phyloP scores from a whole-genome alignment of 495 filamentous ascomycete species.

The Trichocladium uniseriatum region DNA sequence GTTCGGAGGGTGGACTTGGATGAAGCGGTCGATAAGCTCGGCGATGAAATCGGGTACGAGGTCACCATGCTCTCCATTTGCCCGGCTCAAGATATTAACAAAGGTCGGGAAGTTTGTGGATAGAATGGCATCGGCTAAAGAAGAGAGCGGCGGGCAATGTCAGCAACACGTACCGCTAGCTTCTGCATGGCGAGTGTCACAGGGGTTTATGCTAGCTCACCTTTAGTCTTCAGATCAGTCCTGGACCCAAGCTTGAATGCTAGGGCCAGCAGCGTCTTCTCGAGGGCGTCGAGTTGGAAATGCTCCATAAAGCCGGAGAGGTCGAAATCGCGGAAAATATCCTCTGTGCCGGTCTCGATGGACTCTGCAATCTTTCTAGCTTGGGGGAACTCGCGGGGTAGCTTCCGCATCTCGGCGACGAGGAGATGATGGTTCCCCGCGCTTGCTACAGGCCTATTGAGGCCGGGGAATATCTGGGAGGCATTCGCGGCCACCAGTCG shows the following conservation, averaged over 20 bases:
- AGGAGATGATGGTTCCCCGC: constrained; percentile 73
- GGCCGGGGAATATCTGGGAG: constrained; percentile 70
- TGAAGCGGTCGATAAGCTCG: constrained; percentile 69
- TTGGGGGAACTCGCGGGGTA: constrained; percentile 67
- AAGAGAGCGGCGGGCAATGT: constrained; percentile 25
- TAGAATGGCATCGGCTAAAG: constrained; percentile 70
- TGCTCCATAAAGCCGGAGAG: constrained; percentile 86
- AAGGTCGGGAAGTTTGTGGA: constrained; percentile 65
- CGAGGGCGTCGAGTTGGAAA: constrained; percentile 79
- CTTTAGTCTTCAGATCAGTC: constrained; percentile 78
- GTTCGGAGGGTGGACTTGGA: constrained; percentile 69
- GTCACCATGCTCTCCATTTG: constrained; percentile 52
- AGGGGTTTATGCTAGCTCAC: constrained; percentile 37
- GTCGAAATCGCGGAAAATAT: constrained; percentile 91
- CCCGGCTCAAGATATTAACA: constrained; percentile 56
- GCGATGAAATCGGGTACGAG: constrained; percentile 57
- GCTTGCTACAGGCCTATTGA: constrained; percentile 60
- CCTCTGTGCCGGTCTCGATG: constrained; percentile 71
- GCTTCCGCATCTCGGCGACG: constrained; percentile 74
- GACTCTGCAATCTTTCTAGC: constrained; percentile 86
- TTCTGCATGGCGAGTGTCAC: no score
- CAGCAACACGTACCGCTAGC: constrained; percentile 10
- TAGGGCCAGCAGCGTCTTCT: constrained; percentile 80
- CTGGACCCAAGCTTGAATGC: constrained; percentile 75
- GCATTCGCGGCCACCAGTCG: constrained; percentile 79